A percentile compares a stretch with the other conserved stretches of the same genome.
These are phyloP conservation scores for Calocera cornea DNA, from an alignment of 768 basidiomycete species.

Conservation along the genomic window DNA sequence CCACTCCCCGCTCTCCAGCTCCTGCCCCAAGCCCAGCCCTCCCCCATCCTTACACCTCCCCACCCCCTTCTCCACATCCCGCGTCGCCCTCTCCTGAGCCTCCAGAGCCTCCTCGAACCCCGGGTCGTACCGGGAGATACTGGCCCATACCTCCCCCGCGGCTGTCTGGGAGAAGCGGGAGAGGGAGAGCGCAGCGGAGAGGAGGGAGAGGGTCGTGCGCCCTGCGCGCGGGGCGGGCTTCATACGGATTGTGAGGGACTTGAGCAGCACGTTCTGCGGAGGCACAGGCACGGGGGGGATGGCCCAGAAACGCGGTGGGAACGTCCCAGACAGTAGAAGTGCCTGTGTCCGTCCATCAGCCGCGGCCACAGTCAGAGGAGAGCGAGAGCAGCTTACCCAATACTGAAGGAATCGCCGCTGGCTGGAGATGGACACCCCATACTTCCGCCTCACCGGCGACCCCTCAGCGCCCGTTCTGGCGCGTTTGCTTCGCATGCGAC, in stretches of 20 bases:
- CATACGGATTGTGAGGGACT: constrained; percentile 19
- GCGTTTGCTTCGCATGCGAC: constrained; percentile 39
- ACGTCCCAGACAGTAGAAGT: constrained; percentile 42
- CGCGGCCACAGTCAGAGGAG: not conserved
- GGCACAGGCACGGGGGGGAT: constrained; percentile 8
- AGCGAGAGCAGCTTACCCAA: constrained; percentile 29
- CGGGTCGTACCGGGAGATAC: constrained; percentile 71
- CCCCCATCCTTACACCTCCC: constrained; percentile 22
- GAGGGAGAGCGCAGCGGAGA: constrained; percentile 4
- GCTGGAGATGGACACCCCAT: constrained; percentile 67
- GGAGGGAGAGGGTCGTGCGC: constrained; percentile 21
- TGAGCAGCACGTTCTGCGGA: constrained; percentile 14
- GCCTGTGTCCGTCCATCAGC: constrained; percentile 21
- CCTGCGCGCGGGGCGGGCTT: constrained; percentile 15
- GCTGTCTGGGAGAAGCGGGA: constrained; percentile 13
- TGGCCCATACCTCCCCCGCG: constrained; percentile 47
- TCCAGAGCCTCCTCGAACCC: constrained; percentile 49
- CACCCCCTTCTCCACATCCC: constrained; percentile 26
- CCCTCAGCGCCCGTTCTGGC: constrained; percentile 20
- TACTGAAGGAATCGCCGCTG: constrained; percentile 70
- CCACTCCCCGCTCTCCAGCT: constrained; percentile 47
- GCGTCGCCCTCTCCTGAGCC: constrained; percentile 44
- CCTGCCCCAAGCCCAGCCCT: constrained; percentile 25
- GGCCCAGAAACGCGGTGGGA: constrained; percentile 39
- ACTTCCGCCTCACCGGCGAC: constrained; percentile 22